Conservation (phyloP, 805 yeast species). For the Groenewaldozyma salmanticensis region DNA sequence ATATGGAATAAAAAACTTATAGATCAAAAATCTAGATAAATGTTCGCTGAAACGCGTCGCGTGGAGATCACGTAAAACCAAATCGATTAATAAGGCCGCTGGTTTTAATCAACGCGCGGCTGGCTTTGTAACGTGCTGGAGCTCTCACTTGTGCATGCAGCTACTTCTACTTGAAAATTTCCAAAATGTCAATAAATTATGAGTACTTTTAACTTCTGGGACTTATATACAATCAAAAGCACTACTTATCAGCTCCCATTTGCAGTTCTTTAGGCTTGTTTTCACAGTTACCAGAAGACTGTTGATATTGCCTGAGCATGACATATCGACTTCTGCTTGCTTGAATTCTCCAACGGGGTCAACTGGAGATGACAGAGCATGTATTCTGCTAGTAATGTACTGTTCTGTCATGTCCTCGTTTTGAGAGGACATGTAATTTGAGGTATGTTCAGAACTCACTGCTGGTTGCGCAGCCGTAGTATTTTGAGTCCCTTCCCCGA, state of each 20-base stretch:
- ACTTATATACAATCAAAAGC: conserved; percentile 12
- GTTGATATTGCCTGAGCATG: conserved; percentile 5
- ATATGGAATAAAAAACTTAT: no score
- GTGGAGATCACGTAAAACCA: no score
- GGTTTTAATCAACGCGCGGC: no score
- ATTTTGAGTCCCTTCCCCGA: conserved; percentile 5
- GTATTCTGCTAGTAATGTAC: conserved; percentile 11
- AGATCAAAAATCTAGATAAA: no score
- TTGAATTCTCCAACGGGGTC: conserved; percentile 6
- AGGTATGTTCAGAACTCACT: conserved; percentile 1
- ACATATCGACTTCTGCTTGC: conserved; percentile 3
- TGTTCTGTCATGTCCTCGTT: conserved; percentile 16
- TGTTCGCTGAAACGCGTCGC: no score
- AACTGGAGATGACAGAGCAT: conserved; percentile 8
- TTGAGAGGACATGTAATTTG: conserved; percentile 8
- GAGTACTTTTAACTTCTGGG: background rate
- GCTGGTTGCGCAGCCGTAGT: no score
- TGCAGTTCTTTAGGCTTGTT: conserved; percentile 14
- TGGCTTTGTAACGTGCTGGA: no score
- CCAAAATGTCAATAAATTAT: no score
- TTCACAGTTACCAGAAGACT: conserved; percentile 16
- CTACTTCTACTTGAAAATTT: no score
- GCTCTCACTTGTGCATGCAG: no score
- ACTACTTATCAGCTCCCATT: conserved; percentile 23
- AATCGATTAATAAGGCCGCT: no score